Percentiles rank a stretch among this genome's conserved stretches.
These are phyloP conservation scores for Candida ascalaphidarum DNA, from an alignment of 805 yeast genomes.

Conservation along the genomic window DNA sequence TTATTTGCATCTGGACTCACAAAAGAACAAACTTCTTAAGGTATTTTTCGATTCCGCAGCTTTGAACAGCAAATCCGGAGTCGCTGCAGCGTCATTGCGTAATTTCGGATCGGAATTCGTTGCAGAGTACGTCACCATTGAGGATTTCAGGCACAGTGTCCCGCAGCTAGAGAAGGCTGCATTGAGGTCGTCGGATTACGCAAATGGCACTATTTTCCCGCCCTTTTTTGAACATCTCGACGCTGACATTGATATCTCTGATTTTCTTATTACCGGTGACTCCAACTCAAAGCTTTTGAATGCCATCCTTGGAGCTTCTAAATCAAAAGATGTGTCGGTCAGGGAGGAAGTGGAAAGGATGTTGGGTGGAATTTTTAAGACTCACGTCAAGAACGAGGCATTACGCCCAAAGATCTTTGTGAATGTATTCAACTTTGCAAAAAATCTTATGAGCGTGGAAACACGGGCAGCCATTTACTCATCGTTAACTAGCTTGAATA, in stretches of 20 bases:
- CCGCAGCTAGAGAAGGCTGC: slow-evolving; percentile 69
- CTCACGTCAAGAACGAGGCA: no score
- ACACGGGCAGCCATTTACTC: no score
- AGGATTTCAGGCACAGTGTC: slow-evolving; percentile 27
- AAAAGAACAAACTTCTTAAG: no score
- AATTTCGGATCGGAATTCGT: slow-evolving; percentile 36
- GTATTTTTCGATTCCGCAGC: slow-evolving; percentile 29
- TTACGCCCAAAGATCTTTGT: no score
- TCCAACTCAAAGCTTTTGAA: slow-evolving; percentile 22
- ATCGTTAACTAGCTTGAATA: no score
- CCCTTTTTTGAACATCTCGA: slow-evolving; percentile 29
- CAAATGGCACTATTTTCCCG: slow-evolving; percentile 49
- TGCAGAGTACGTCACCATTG: slow-evolving; percentile 29
- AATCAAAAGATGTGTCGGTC: no score
- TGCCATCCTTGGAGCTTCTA: slow-evolving; percentile 16
- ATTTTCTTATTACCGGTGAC: slow-evolving; percentile 27
- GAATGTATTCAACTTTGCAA: no score
- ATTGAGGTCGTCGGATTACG: slow-evolving; percentile 69
- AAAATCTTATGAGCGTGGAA: no score
- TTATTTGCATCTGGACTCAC: slow-evolving; percentile 8
- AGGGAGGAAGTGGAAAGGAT: no score
- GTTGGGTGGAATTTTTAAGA: no score
- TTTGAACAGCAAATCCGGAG: slow-evolving; percentile 37
- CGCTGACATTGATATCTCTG: slow-evolving; percentile 30
- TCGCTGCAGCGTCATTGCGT: slow-evolving; percentile 23